Conservation (phyloP, 257 asterid species). For the Paraleonurus japonicus region DNA sequence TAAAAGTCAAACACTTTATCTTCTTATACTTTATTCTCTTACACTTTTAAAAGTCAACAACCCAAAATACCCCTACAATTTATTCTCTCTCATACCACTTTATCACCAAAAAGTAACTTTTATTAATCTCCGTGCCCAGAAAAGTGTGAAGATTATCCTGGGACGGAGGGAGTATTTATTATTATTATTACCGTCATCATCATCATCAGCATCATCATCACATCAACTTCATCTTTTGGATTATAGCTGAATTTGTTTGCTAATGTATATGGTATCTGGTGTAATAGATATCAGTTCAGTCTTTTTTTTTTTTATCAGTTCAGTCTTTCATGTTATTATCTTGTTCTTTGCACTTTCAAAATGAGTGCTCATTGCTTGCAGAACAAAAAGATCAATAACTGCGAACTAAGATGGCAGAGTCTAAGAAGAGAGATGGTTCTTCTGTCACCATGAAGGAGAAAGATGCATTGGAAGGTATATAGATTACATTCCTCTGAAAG, state of each 20-base stretch:
- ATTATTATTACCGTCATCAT: neutral
- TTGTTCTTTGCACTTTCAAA: conserved; percentile 11
- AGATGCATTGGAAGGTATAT: conserved; percentile 62
- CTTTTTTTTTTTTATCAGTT: conserved; percentile 3
- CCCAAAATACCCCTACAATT: too few species aligned
- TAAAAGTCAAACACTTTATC: too few species aligned
- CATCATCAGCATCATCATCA: neutral
- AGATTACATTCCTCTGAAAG: too few species aligned
- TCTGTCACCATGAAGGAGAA: conserved; percentile 47
- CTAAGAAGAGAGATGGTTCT: conserved; percentile 48
- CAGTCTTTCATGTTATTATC: conserved; percentile 7
- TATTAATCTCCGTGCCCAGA: too few species aligned
- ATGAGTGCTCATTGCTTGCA: conserved; percentile 24
- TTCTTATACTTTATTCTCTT: too few species aligned
- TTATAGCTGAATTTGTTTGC: conserved; percentile 4
- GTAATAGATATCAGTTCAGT: conserved; percentile 3
- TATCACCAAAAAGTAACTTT: too few species aligned
- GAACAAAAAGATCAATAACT: conserved; percentile 24
- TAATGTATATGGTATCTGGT: neutral
- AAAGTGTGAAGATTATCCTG: too few species aligned
- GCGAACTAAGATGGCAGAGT: conserved; percentile 53
- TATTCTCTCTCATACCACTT: too few species aligned
- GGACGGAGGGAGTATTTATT: too few species aligned
- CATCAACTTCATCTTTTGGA: too few species aligned
- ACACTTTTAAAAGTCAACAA: too few species aligned